These are phyloP conservation scores for Paxillus rubicundulus DNA, from an alignment of 768 basidiomycete genomes.

Conservation along the genomic window DNA sequence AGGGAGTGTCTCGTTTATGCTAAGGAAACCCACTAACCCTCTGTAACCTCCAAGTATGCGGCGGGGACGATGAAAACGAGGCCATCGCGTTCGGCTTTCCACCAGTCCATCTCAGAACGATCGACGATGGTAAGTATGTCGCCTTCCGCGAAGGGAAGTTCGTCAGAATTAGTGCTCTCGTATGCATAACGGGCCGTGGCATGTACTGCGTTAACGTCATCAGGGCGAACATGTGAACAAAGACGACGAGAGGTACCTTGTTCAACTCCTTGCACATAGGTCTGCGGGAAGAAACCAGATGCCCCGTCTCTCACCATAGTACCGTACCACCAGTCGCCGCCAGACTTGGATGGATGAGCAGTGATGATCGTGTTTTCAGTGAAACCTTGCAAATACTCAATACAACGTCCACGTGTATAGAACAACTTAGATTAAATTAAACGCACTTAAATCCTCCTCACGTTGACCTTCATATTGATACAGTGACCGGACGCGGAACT, in stretches of 20 bases:
- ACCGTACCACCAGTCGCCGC: slow-evolving; percentile 94
- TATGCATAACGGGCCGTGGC: slow-evolving; percentile 85
- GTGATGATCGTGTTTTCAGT: slow-evolving; percentile 71
- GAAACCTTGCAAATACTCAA: slow-evolving; percentile 53
- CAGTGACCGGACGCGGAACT: slow-evolving; percentile 72
- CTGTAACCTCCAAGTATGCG: slow-evolving; percentile 78
- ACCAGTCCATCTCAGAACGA: slow-evolving; percentile 84
- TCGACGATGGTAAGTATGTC: slow-evolving; percentile 80
- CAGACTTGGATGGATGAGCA: slow-evolving; percentile 83
- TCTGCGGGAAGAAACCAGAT: slow-evolving; percentile 87
- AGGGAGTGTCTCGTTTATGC: slow-evolving; percentile 36
- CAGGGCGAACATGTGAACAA: background rate
- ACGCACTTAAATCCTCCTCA: slow-evolving; percentile 82
- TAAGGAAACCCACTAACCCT: slow-evolving; percentile 78
- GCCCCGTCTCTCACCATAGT: slow-evolving; percentile 61
- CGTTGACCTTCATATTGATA: slow-evolving; percentile 87
- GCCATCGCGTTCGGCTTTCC: slow-evolving; percentile 90
- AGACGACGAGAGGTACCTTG: slow-evolving; percentile 41
- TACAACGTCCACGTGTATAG: background rate
- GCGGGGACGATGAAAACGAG: slow-evolving; percentile 89
- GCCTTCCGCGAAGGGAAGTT: slow-evolving; percentile 83
- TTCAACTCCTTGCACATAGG: slow-evolving; percentile 75
- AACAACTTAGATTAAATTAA: background rate
- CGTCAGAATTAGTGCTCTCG: slow-evolving; percentile 64
- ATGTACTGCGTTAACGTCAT: slow-evolving; percentile 40